Evolutionary conservation across 1,284 basidiomycete species (phyloP).

Genomic region (Sanghuangporus baumii): DNA sequence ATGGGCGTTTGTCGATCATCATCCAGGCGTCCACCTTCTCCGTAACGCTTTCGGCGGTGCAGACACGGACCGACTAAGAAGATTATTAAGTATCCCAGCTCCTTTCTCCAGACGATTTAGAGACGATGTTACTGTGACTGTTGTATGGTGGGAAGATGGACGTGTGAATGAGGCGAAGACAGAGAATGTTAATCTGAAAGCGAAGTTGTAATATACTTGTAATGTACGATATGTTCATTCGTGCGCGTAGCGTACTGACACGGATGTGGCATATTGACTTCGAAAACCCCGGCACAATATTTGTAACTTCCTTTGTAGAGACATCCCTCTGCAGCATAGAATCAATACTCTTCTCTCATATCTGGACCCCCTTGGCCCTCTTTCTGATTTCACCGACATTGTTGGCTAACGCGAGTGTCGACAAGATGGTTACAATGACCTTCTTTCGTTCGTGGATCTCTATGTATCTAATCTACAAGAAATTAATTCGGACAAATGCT

Average conservation of each 20-base stretch:
- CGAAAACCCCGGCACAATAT: too few species aligned
- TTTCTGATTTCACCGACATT: too few species aligned
- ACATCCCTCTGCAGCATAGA: too few species aligned
- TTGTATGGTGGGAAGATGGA: conserved; percentile 74
- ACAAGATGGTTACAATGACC: too few species aligned
- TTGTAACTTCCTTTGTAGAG: too few species aligned
- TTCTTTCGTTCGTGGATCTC: too few species aligned
- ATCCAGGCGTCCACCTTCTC: conserved; percentile 87
- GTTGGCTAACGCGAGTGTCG: too few species aligned
- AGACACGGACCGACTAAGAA: conserved; percentile 60
- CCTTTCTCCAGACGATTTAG: conserved; percentile 75
- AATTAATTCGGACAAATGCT: too few species aligned
- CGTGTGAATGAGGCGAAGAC: conserved; percentile 28
- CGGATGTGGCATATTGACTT: not conserved
- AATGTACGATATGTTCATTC: not conserved
- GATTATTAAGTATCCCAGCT: conserved; percentile 81
- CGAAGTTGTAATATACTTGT: not conserved
- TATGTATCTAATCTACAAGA: too few species aligned
- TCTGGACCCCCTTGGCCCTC: too few species aligned
- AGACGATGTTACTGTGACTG: conserved; percentile 90
- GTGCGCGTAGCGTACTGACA: not conserved
- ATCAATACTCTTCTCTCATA: too few species aligned
- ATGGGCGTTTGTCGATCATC: conserved; percentile 85
- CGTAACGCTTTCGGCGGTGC: conserved; percentile 92
- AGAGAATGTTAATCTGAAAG: not conserved